These are phyloP conservation scores for Microdochium bolleyi DNA, from an alignment of 2,329 filamentous ascomycete genomes.

Conservation along the genomic window DNA sequence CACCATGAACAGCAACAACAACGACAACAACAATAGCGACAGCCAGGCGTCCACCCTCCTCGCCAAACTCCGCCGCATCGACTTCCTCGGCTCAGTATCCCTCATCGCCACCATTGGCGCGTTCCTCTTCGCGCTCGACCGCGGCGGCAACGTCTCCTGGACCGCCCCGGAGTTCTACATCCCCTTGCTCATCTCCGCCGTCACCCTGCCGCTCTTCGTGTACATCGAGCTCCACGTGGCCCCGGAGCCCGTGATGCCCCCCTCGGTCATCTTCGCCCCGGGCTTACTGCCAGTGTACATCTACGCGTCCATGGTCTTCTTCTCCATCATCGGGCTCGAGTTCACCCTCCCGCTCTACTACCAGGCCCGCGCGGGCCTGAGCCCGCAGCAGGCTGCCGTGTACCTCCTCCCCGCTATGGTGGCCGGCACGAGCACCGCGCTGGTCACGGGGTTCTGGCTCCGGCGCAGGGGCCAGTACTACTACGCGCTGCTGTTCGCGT, in stretches of 20 bases:
- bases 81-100: not conserved
- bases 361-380: slow-evolving; percentile 47
- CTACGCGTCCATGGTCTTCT: slow-evolving; percentile 55
- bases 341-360: slow-evolving; percentile 58
- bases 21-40: not conserved
- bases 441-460: slow-evolving; percentile 50
- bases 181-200: slow-evolving; percentile 35
- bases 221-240: slow-evolving; percentile 49
- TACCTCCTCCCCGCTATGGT: slow-evolving; percentile 48
- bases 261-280: slow-evolving; percentile 50
- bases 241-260: slow-evolving; percentile 51
- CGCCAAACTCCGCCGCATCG: slow-evolving; percentile 46
- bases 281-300: slow-evolving; percentile 49
- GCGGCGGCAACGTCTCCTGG: slow-evolving; percentile 54
- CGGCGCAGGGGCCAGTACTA: slow-evolving; percentile 52
- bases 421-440: slow-evolving; percentile 43
- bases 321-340: slow-evolving; percentile 42
- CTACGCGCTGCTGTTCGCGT: slow-evolving; percentile 45
- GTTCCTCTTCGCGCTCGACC: slow-evolving; percentile 49
- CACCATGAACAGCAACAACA: not conserved
- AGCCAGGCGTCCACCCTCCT: slow-evolving; percentile 44
- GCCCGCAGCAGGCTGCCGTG: slow-evolving; percentile 45
- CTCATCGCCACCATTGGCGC: slow-evolving; percentile 18
- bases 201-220: slow-evolving; percentile 47
- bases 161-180: slow-evolving; percentile 41